These are phyloP conservation scores for Aspergillus incahuasiensis DNA, from an alignment of 495 filamentous ascomycete species.

Conservation along the genomic window DNA sequence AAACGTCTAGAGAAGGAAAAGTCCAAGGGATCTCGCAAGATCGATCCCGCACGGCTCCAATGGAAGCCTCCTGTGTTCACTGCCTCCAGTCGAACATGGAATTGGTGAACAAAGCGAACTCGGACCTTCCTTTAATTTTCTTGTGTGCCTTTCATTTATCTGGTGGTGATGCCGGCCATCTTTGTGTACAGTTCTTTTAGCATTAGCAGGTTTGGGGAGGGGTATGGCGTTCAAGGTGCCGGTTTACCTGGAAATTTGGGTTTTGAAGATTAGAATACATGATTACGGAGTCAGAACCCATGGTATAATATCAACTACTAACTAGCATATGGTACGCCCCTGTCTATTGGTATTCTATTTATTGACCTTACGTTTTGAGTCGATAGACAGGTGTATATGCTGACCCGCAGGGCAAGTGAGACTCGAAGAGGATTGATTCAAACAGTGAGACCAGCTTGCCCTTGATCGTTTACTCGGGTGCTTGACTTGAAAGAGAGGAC, in stretches of 20 bases:
- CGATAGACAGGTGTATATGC: no score
- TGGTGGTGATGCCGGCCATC: no score
- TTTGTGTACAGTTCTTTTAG: not conserved
- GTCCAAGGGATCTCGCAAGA: constrained; percentile 66
- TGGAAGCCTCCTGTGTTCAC: constrained; percentile 98
- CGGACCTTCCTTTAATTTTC: not conserved
- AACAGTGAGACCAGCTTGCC: no score
- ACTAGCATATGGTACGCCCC: not conserved
- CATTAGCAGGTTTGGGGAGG: constrained; percentile 5
- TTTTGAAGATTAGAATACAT: not conserved
- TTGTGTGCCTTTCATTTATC: not conserved
- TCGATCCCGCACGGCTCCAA: constrained; percentile 72
- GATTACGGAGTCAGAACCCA: not conserved
- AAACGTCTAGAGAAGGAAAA: constrained; percentile 70
- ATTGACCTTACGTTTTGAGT: no score
- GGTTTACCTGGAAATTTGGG: constrained; percentile 7
- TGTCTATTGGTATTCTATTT: no score
- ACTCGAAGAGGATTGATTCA: no score
- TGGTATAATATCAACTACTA: not conserved
- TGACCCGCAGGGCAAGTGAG: no score
- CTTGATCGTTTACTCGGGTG: no score
- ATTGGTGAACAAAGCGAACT: constrained; percentile 58
- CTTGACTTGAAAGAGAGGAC: no score
- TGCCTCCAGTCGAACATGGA: constrained; percentile 86
- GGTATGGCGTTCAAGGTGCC: constrained; percentile 2